These are phyloP conservation scores for Ascochyta koolunga DNA, from an alignment of 2,329 filamentous ascomycete genomes.

Conservation along the genomic window DNA sequence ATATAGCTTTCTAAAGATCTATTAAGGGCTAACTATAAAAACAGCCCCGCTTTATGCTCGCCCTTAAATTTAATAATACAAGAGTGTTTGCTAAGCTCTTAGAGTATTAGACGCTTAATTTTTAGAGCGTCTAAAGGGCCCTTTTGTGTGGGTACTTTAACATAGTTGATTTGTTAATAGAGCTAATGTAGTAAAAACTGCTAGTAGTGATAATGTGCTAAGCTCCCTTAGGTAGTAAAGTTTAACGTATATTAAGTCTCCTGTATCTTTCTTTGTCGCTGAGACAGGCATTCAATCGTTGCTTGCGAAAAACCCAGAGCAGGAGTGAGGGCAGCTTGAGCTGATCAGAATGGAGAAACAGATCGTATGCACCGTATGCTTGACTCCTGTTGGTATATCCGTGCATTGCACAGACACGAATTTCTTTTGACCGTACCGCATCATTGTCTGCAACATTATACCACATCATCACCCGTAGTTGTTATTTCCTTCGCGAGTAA, in stretches of 20 bases:
- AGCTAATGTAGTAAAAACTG: constrained; percentile 10
- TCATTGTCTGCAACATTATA: too few relatives aligned
- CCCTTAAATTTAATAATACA: constrained; percentile 17
- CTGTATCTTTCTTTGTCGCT: neutral
- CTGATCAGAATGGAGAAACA: too few relatives aligned
- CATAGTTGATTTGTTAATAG: constrained; percentile 11
- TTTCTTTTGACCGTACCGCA: neutral
- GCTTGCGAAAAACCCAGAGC: neutral
- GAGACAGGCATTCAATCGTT: neutral
- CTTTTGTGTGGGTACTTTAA: constrained; percentile 13
- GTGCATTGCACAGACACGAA: neutral
- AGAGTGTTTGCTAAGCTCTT: constrained; percentile 13
- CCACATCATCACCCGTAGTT: too few relatives aligned
- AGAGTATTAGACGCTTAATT: constrained; percentile 3
- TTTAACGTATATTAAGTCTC: neutral
- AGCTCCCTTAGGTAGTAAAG: constrained; percentile 7
- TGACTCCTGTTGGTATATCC: neutral
- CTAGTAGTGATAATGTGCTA: constrained; percentile 10
- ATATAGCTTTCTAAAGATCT: constrained; percentile 16
- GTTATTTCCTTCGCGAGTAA: too few relatives aligned
- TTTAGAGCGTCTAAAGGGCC: constrained; percentile 1
- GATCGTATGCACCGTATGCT: too few relatives aligned
- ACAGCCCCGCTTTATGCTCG: constrained; percentile 15
- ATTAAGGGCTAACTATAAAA: constrained; percentile 16
- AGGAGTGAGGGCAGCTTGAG: neutral